Evolutionary conservation across 1,284 basidiomycete genomes (phyloP), one percentile per base, ranked within the genome.

Genomic region (Rhodotorula sp.): DNA sequence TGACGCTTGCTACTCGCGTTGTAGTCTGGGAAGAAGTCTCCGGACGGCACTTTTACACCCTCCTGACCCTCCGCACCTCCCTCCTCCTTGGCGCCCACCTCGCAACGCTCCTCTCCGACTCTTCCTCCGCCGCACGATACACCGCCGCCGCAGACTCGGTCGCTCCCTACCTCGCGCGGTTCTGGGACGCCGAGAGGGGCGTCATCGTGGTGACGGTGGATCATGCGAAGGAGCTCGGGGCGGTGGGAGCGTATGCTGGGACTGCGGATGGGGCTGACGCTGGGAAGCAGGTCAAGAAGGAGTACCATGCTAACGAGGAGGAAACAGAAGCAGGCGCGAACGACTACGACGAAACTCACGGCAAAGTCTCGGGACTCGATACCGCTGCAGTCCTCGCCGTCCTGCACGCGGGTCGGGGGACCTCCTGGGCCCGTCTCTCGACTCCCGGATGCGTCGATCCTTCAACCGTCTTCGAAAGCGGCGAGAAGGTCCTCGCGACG

Each of bases 41-140:
- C n/a, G 82, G 80, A 1, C 65, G 76, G n/a, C 83, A 84, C 62
- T 82, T 84, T 64, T 84, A 81, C 77, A 83, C 81, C 11, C 79
- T 81, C 48, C 73, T 82, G 27, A 76, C 79, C 2, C 79, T 80
- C 4, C 77, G 77, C 32, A 76, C 80, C 22, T 80, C 82, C 0
- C 77, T 84, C 13, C 73, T 78, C 62, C 76, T 78, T n/a, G 83
- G 83, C 5, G 76, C 81, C 0, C 56, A 47, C 0, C 77, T 84
- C 27, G 83, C 83, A 0, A 11, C 17, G 0, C 72, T 78, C 1
- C 72, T 83, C 20, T 68, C 73, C 44, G 82, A 83, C 69, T 39
- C 71, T 0, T 66, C 67, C 8, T 81, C 82, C 0, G 78, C 79
- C 1, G 60, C 62, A 0, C 80, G 68, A 66, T 84, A 84, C 73